Base-by-base conservation (phyloP, 441 rosid species). In the Populus hybrid region DNA sequence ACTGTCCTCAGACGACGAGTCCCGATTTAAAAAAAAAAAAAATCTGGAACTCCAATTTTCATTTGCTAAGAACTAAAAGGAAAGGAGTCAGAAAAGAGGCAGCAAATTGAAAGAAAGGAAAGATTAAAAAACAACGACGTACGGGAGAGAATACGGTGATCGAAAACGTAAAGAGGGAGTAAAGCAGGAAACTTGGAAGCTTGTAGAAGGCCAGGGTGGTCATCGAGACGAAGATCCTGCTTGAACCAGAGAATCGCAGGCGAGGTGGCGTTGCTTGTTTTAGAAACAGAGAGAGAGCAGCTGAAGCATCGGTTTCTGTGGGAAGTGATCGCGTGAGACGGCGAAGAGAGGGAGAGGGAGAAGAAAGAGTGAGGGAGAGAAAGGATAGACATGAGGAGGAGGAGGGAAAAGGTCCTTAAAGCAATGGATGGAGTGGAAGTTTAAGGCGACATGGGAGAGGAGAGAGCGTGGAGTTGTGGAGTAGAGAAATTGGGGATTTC, bases 181-280 rank as follows among this genome's bases (percentile, higher is more conserved):
- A 92, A 21, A 11, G 83, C 64, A 16, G 77, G 76, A 71, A 78
- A 80, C 2, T 82, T 71, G 26, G 96, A 81, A 7, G 94, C 92
- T 50, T 90, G 82, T 75, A 87, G 75, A 79, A 95, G 88, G 12
- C 93, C 99, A 69, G 89, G 93, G 80, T 95, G 98, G 79, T 95
- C 99, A 68, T 93, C 93, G 78, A 93, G 75, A 82, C 98, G 98
- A 66, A 93, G 94, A 75, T 95, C 99, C 75, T 95, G 98, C 82
- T 95, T 95, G 85, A 91, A 93, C 99, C 99, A 95, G 77, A 93
- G 80, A 82, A 93, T 82, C 42, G 93, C 95, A 66, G 86, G 76
- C 50, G 36, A 14, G 67, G 68, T 9, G 78, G 81, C 85, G 69
- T 21, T 10, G 19, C 38, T 72, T 5, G 70, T 46, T n/a, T 81